phyloP scores from a whole-genome alignment of 768 basidiomycete species.

The Asterophora lycoperdoides region DNA sequence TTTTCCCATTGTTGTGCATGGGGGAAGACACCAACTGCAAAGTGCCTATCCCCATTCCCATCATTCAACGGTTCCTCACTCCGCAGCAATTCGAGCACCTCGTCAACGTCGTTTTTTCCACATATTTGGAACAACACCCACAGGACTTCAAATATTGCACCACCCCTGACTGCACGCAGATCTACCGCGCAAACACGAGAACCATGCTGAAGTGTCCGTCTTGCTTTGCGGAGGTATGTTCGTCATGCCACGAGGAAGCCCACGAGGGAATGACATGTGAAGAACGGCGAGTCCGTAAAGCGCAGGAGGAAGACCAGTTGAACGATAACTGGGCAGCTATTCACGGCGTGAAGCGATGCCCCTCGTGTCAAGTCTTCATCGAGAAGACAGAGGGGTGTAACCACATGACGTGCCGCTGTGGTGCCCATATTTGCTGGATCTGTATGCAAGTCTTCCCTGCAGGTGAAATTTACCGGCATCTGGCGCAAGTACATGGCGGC shows the following conservation, averaged over 20 bases:
- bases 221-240: constrained; percentile 46
- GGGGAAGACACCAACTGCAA: constrained; percentile 55
- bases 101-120: constrained; percentile 50
- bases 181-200: constrained; percentile 42
- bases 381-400: constrained; percentile 53
- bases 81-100: constrained; percentile 47
- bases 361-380: constrained; percentile 40
- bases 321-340: constrained; percentile 35
- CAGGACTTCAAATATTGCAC: constrained; percentile 62
- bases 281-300: constrained; percentile 30
- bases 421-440: constrained; percentile 51
- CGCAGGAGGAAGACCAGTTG: constrained; percentile 38
- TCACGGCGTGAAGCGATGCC: constrained; percentile 43
- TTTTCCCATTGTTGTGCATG: constrained; percentile 63
- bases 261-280: constrained; percentile 52
- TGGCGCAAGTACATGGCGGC: constrained; percentile 13
- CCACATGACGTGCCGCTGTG: constrained; percentile 49
- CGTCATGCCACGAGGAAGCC: constrained; percentile 42
- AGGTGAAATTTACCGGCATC: constrained; percentile 10
- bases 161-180: constrained; percentile 67
- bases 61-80: constrained; percentile 49
- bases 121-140: constrained; percentile 51
- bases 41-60: constrained; percentile 46
- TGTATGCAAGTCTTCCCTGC: constrained; percentile 41
- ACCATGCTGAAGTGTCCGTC: constrained; percentile 44